Evolutionary conservation across 805 yeast species (phyloP), one percentile per base, ranked within the genome.

Genomic region (Dipodascus albidus): DNA sequence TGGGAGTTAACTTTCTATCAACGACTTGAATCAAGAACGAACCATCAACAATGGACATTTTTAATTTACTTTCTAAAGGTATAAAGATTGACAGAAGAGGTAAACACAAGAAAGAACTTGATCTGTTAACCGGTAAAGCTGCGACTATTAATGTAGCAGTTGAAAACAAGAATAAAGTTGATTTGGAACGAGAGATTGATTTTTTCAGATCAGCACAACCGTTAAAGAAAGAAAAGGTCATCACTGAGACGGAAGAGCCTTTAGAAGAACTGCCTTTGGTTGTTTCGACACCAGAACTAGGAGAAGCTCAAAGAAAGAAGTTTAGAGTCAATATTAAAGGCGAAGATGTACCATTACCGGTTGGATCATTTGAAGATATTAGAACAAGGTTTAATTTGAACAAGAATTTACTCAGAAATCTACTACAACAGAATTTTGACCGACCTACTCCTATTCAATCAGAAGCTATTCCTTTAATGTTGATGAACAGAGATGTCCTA

Each of bases 391-490:
- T 83, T 68, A 73, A 80, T 47, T 69, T 93, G 33, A 82, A 84
- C 62, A 73, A 72, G 55, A 70, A 69, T 54, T 69, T 88, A 27
- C 68, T 84, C 35, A 68, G 74, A 23, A 90, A 89, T 62, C 70
- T 91, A 56, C 72, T 82, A 20, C 78, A 79, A 9, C 78, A 83
- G 49, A 85, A 81, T 52, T 90, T 90, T 63, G 77, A 81, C 0
- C 86, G 82, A 57, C 98, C 99, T 3, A 91, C 99, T 0, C 83
- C 97, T 2, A 87, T 93, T 61, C 99, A 93, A 70, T 79, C 88
- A 57, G 97, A 93, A 67, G 81, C 89, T 1, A 82, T 93, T 47
- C 97, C 99, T 1, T 72, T 81, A 8, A 69, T 87, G 14, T 69
- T 88, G 52, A 74, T 79, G 52, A 76, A 74, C 24, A 78, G 95